Evolutionary conservation across 352 stramenopile genomes (phyloP).

Genomic region (Globisporangium apiculatum): DNA sequence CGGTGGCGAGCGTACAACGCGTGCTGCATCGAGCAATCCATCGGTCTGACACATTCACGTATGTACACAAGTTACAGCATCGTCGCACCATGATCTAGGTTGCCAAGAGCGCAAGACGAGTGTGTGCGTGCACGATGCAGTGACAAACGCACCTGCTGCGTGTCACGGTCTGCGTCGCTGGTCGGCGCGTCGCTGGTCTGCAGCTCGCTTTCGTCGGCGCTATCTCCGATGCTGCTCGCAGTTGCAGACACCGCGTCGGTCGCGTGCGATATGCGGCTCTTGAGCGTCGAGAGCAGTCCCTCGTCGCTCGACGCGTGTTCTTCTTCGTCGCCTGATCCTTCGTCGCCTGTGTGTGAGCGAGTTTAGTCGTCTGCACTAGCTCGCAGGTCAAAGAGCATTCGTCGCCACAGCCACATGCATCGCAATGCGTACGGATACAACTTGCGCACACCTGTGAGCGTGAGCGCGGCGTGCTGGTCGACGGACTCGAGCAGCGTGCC

Average conservation of each 20-base stretch:
- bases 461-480: slow-evolving; percentile 76
- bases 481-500: slow-evolving; percentile 80
- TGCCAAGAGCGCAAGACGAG: no score
- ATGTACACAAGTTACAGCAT: no score
- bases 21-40: background rate
- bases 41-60: no score
- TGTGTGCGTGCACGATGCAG: background rate
- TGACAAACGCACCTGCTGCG: background rate
- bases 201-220: background rate
- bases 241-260: slow-evolving; percentile 13
- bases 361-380: background rate
- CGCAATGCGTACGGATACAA: background rate
- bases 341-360: slow-evolving; percentile 10
- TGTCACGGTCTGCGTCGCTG: background rate
- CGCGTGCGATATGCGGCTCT: slow-evolving; percentile 8
- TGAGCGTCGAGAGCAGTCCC: slow-evolving; percentile 3
- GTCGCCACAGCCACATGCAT: background rate
- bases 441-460: slow-evolving; percentile 29
- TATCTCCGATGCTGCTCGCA: slow-evolving; percentile 4
- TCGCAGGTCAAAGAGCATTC: background rate
- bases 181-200: background rate
- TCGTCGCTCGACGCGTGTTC: slow-evolving; percentile 4
- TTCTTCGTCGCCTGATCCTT: slow-evolving; percentile 3
- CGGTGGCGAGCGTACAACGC: slow-evolving; percentile 13
- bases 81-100: no score